Evolutionary conservation across 2,329 filamentous ascomycete genomes (phyloP).

Genomic region (Salinomyces thailandicus): DNA sequence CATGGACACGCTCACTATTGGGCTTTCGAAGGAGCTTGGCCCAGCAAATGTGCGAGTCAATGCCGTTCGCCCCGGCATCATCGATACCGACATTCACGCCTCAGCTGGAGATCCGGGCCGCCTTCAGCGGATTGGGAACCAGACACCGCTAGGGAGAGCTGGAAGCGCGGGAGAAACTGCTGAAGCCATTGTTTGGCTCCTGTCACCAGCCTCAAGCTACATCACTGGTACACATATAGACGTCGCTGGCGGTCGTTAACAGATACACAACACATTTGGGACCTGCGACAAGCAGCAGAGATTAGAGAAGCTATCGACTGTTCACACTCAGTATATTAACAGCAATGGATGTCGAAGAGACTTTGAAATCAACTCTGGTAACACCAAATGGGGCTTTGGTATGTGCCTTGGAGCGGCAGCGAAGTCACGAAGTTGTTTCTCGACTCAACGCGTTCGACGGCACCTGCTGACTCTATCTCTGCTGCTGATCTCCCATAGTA

Average conservation of each 20-base stretch:
- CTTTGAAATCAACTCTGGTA: too few relatives aligned
- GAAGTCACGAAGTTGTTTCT: too few relatives aligned
- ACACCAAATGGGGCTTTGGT: too few relatives aligned
- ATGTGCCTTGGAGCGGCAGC: too few relatives aligned
- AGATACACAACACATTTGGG: background rate
- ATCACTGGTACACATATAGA: constrained; percentile 11
- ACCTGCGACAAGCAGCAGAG: constrained; percentile 56
- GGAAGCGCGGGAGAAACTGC: constrained; percentile 20
- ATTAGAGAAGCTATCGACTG: background rate
- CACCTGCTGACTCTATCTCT: too few relatives aligned
- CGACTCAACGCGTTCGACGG: too few relatives aligned
- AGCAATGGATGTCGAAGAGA: too few relatives aligned
- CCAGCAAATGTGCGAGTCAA: constrained; percentile 18
- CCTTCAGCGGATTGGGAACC: constrained; percentile 14
- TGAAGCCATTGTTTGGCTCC: constrained; percentile 21
- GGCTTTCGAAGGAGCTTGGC: constrained; percentile 19
- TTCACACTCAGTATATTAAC: too few relatives aligned
- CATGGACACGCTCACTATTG: constrained; percentile 18
- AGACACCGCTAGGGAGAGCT: constrained; percentile 16
- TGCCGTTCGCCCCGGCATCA: constrained; percentile 18
- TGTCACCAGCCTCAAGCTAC: constrained; percentile 11
- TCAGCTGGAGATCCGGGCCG: constrained; percentile 15
- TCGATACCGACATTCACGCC: constrained; percentile 20
- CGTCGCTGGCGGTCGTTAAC: constrained; percentile 12
- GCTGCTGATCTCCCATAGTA: too few relatives aligned